Base-by-base conservation (phyloP, 371 early-diverging fungal species). In the Nematocida sp. region DNA sequence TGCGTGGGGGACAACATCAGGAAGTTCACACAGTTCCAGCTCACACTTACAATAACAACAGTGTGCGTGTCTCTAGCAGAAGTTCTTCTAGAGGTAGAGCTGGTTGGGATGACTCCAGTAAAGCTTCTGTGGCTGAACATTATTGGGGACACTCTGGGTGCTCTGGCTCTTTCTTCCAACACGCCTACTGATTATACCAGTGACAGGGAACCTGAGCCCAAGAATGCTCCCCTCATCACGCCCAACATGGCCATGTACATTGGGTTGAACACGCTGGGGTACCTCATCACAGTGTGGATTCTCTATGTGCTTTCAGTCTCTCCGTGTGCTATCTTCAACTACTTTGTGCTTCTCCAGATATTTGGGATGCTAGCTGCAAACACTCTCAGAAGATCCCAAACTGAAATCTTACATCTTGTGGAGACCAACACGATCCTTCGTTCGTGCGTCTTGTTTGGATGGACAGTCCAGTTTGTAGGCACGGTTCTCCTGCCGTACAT, bases 11-110 rank as follows among this genome's bases (percentile, higher is more conserved):
- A 92, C 84, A 87, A 89, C 78, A 90, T 95, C 25, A 87, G 90
- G 76, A 92, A 92, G 83, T 93, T 93, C 85, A 82, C 92, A 78
- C 91, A 92, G 82, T 93, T 93, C 86, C 95, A 94, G 84, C 85
- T 94, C 38, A 89, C 93, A 1, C 91, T 93, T 76, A 94, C 94
- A 83, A 86, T 92, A 31, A 87, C 90, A 7, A 92, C 89, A 38
- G 91, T 90, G 19, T 38, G 85, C 3, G 57, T 89, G 32, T 86
- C 88, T 11, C 82, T 89, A 29, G 75, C 88, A n/a, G 31, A 31
- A 8, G 85, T 87, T 2, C 85, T 86, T 13, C 82, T 88, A 8
- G 79, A 80, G 0, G 58, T 83, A 84, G 57, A 78, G 80, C 81
- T 36, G 83, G 86, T 85, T 0, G 25, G n/a, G 13, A 88, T 88